Percentiles rank a stretch among this genome's conserved stretches.
Conservation (phyloP, 2,329 filamentous ascomycete species). For the Hirsutella thompsonii region DNA sequence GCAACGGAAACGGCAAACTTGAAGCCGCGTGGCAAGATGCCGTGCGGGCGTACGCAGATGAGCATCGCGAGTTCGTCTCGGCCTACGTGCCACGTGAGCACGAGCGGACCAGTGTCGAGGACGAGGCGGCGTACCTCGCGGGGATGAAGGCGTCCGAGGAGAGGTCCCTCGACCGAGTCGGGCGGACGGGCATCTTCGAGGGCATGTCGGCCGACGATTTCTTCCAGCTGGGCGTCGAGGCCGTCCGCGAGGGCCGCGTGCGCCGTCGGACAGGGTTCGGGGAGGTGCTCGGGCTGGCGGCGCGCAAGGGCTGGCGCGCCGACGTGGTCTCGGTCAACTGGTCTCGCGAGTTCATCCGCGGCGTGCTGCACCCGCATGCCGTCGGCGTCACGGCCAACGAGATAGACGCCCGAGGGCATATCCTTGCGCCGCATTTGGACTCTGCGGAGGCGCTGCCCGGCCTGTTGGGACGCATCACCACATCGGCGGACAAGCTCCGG, state of each 20-base stretch:
- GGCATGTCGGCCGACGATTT: constrained; percentile 21
- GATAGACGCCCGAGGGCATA: constrained; percentile 21
- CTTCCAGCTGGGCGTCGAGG: constrained; percentile 22
- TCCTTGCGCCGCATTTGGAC: no score
- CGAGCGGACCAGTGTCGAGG: constrained; percentile 18
- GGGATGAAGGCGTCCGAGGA: constrained; percentile 30
- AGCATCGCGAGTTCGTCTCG: constrained; percentile 23
- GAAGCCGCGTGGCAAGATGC: constrained; percentile 28
- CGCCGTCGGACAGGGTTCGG: constrained; percentile 28
- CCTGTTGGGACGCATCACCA: constrained; percentile 13
- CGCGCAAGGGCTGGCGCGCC: constrained; percentile 21
- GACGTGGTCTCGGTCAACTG: constrained; percentile 39
- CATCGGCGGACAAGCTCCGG: constrained; percentile 32
- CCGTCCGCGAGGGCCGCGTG: constrained; percentile 19
- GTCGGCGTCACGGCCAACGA: constrained; percentile 32
- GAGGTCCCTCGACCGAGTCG: constrained; percentile 30
- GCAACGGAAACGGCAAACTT: constrained; percentile 17
- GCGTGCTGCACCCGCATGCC: constrained; percentile 22
- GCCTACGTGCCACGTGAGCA: constrained; percentile 18
- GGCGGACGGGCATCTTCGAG: constrained; percentile 29
- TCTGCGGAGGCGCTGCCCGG: constrained; percentile 23
- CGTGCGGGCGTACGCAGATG: constrained; percentile 30
- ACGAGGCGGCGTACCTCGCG: constrained; percentile 30
- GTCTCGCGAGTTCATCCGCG: constrained; percentile 33
- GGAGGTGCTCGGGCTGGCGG: constrained; percentile 15